Percentiles rank a stretch among this genome's conserved stretches.
Conservation (phyloP, 768 basidiomycete genomes). For the Hericium rajendrae region DNA sequence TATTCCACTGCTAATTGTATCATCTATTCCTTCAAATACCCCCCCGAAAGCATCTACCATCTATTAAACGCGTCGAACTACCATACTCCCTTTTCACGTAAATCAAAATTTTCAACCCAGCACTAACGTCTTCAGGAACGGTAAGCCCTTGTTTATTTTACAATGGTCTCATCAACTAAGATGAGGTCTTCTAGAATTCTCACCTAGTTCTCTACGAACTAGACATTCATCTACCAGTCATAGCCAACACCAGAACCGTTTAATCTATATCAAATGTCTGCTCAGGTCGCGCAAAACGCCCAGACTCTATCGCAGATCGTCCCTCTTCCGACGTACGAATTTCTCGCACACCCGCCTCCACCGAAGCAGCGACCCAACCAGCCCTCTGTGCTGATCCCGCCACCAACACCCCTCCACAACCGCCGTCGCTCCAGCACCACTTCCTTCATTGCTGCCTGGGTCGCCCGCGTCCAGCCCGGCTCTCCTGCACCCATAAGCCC, state of each 20-base stretch:
- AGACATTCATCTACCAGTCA: neutral
- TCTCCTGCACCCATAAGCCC: constrained; percentile 40
- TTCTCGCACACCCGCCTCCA: neutral
- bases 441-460: constrained; percentile 51
- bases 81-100: neutral
- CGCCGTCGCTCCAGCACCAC: constrained; percentile 36
- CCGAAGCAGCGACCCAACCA: neutral
- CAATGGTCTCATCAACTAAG: too few species aligned
- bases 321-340: neutral
- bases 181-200: neutral
- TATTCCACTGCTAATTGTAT: neutral
- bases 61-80: neutral
- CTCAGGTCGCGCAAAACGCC: neutral
- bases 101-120: too few species aligned
- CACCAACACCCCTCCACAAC: neutral
- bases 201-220: neutral
- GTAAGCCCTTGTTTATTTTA: too few species aligned
- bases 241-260: neutral
- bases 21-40: neutral
- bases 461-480: constrained; percentile 56
- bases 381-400: neutral
- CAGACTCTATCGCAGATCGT: neutral
- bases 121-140: too few species aligned
- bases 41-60: neutral
- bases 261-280: neutral